A percentile compares a stretch with the other conserved stretches of the same genome.
These are phyloP conservation scores for Aegle marmelos DNA, from an alignment of 345 rosid genomes.

Conservation along the genomic window DNA sequence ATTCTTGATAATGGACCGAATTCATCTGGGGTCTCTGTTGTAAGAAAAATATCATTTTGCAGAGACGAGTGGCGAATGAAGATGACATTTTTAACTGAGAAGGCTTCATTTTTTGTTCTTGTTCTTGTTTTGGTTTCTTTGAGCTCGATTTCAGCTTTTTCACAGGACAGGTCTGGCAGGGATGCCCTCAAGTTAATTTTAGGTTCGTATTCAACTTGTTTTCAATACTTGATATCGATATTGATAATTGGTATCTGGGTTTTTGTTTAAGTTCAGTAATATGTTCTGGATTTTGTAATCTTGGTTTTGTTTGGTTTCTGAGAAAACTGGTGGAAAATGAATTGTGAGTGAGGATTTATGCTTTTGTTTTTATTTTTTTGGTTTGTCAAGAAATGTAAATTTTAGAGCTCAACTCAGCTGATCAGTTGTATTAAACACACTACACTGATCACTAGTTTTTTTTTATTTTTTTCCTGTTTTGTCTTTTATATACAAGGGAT, in stretches of 20 bases:
- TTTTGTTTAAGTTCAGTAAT: slow-evolving; percentile 1
- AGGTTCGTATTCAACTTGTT: slow-evolving; percentile 35
- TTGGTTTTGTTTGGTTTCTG: neutral
- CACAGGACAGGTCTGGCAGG: slow-evolving; percentile 19
- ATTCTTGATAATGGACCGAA: slow-evolving; percentile 21
- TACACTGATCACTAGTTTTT: neutral
- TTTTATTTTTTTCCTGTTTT: neutral
- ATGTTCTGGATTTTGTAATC: neutral
- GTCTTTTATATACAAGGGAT: neutral
- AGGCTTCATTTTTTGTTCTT: slow-evolving; percentile 13
- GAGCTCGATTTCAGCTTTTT: slow-evolving; percentile 26
- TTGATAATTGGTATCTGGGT: slow-evolving; percentile 9
- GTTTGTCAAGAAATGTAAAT: neutral
- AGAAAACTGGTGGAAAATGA: slow-evolving; percentile 6
- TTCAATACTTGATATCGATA: neutral
- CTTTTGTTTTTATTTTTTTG: neutral
- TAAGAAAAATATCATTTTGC: neutral
- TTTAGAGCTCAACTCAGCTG: neutral
- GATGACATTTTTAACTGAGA: slow-evolving; percentile 20
- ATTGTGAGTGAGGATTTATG: slow-evolving; percentile 8
- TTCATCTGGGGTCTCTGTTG: slow-evolving; percentile 4
- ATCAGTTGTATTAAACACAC: neutral
- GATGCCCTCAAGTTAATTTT: slow-evolving; percentile 57
- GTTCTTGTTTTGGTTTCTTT: slow-evolving; percentile 22
- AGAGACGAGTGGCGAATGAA: slow-evolving; percentile 1